Evolutionary conservation across 2,329 filamentous ascomycete species (phyloP).

Genomic region (Aureobasidium sp.): DNA sequence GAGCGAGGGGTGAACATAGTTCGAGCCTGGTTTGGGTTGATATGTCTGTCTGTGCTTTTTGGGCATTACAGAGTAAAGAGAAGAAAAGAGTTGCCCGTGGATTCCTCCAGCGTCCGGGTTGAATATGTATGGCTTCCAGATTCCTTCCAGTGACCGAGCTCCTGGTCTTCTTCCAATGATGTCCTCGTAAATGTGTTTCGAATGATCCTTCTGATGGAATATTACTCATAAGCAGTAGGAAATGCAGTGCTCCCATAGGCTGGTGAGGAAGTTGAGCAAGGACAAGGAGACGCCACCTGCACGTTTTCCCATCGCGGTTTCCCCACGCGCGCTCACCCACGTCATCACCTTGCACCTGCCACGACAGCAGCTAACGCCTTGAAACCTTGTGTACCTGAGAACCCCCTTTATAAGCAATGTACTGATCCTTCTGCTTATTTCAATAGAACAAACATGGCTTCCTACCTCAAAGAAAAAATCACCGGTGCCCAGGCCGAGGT

Average conservation of each 20-base stretch:
- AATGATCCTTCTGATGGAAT: background rate
- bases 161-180: background rate
- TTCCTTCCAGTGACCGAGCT: background rate
- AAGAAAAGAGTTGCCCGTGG: background rate
- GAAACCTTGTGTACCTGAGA: background rate
- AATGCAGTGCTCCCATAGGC: constrained; percentile 1
- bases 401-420: constrained; percentile 1
- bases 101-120: background rate
- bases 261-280: background rate
- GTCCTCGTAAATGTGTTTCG: background rate
- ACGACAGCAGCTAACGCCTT: background rate
- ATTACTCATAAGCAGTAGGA: background rate
- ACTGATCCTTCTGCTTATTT: background rate
- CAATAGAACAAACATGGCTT: constrained; percentile 20
- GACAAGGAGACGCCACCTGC: constrained; percentile 6
- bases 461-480: constrained; percentile 21
- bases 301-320: background rate
- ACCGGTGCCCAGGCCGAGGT: constrained; percentile 11
- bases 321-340: background rate
- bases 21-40: constrained; percentile 31
- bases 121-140: background rate
- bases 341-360: background rate
- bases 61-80: constrained; percentile 32
- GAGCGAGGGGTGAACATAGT: constrained; percentile 33
- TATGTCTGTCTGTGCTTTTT: constrained; percentile 41